A percentile compares a stretch with the other conserved stretches of the same genome.
Evolutionary conservation across 768 basidiomycete genomes (phyloP).

Genomic region (Podaxis sp.): DNA sequence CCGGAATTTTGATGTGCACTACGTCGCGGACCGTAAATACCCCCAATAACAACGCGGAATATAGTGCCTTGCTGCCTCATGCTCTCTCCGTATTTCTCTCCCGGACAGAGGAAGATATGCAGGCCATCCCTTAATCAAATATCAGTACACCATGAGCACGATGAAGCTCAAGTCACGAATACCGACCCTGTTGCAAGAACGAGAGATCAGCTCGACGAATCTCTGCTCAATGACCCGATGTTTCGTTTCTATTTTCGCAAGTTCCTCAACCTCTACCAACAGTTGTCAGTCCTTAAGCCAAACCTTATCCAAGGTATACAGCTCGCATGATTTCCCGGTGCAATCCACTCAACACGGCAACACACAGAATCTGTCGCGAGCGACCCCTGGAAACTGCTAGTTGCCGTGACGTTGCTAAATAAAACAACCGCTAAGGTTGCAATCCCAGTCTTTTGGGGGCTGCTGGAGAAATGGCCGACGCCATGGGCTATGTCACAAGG

Average conservation of each 20-base stretch:
- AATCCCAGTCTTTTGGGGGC: conserved; percentile 62
- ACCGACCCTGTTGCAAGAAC: not conserved
- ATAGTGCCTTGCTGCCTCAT: not conserved
- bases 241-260: conserved; percentile 27
- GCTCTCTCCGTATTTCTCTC: conserved; percentile 11
- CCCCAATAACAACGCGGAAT: not conserved
- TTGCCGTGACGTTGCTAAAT: conserved; percentile 69
- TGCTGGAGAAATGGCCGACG: conserved; percentile 59
- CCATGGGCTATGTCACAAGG: conserved; percentile 56
- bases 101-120: not conserved
- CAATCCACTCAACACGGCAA: not conserved
- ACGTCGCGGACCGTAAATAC: not conserved
- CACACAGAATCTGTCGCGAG: conserved; percentile 48
- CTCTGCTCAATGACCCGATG: conserved; percentile 22
- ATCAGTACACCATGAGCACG: not conserved
- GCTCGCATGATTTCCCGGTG: not conserved
- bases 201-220: not conserved
- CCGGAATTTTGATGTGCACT: not conserved
- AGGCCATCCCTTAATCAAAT: not conserved
- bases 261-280: conserved; percentile 23
- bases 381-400: conserved; percentile 69
- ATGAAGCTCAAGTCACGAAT: not conserved
- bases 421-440: conserved; percentile 65
- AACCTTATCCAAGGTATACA: conserved; percentile 39
- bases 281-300: conserved; percentile 32